Evolutionary conservation across 2,329 filamentous ascomycete species (phyloP).

Genomic region (Bimuria novae-zelandiae): DNA sequence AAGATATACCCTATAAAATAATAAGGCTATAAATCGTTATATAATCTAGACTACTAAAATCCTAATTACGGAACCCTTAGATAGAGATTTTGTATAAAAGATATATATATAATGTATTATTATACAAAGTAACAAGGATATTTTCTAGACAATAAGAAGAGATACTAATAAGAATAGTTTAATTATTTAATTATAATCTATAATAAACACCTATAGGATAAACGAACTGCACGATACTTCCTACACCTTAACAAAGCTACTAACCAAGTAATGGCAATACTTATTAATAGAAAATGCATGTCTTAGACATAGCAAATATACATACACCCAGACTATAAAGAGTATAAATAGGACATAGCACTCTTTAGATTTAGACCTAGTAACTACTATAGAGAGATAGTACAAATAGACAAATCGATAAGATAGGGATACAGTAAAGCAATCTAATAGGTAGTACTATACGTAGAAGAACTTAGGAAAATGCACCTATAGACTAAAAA

Average conservation of each 20-base stretch:
- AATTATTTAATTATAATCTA: too few relatives aligned
- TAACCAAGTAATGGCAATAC: not conserved
- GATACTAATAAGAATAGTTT: not conserved
- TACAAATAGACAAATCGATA: too few relatives aligned
- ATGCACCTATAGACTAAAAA: not conserved
- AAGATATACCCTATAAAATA: not conserved
- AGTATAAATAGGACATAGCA: too few relatives aligned
- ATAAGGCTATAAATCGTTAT: not conserved
- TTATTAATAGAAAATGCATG: not conserved
- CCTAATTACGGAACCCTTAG: too few relatives aligned
- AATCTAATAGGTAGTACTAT: too few relatives aligned
- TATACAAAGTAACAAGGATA: not conserved
- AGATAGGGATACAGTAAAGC: too few relatives aligned
- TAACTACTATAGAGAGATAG: not conserved
- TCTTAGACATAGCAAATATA: not conserved
- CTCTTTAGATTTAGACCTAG: too few relatives aligned
- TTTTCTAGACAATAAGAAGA: not conserved
- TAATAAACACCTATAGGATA: not conserved
- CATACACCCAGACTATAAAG: not conserved
- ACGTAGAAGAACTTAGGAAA: too few relatives aligned
- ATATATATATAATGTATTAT: not conserved
- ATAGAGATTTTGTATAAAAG: too few relatives aligned
- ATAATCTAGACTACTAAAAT: not conserved
- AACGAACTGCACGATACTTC: not conserved
- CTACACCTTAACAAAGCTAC: not conserved